phyloP scores from a whole-genome alignment of 495 filamentous ascomycete species.

The Aspergillus sclerotiicarbonarius region DNA sequence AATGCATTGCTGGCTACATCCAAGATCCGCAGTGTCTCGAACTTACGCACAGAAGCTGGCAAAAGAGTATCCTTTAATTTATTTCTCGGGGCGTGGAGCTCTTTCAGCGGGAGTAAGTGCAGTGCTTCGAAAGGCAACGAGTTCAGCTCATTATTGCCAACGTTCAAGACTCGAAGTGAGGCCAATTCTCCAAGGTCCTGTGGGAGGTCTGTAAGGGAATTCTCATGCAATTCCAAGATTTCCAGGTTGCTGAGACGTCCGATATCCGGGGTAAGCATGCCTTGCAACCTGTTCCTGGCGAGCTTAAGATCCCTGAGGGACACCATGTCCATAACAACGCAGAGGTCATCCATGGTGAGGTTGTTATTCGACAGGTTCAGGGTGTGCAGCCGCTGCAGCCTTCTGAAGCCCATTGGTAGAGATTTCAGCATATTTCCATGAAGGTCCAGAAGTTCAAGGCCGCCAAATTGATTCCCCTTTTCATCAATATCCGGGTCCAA shows the following conservation, averaged over 20 bases:
- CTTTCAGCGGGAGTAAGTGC: conserved; percentile 63
- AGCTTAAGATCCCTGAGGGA: conserved; percentile 77
- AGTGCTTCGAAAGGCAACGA: conserved; percentile 68
- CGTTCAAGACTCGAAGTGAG: conserved; percentile 69
- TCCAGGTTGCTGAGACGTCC: conserved; percentile 65
- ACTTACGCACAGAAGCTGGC: conserved; percentile 49
- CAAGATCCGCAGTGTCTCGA: conserved; percentile 66
- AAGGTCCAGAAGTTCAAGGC: conserved; percentile 77
- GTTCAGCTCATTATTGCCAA: conserved; percentile 72
- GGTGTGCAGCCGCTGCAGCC: conserved; percentile 67
- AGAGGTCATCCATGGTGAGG: conserved; percentile 64
- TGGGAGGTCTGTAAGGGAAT: conserved; percentile 76
- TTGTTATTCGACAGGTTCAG: conserved; percentile 87
- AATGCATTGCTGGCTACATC: conserved; percentile 77
- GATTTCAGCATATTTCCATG: conserved; percentile 74
- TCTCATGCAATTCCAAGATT: conserved; percentile 75
- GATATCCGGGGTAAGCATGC: conserved; percentile 57
- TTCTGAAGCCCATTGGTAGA: conserved; percentile 72
- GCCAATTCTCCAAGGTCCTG: conserved; percentile 59
- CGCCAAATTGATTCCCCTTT: conserved; percentile 75
- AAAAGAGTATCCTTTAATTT: conserved; percentile 72
- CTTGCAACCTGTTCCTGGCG: conserved; percentile 72
- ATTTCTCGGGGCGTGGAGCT: conserved; percentile 78
- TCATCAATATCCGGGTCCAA: conserved; percentile 59
- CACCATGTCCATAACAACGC: conserved; percentile 67